These are phyloP conservation scores for Scheffersomyces cryptocercus DNA, from an alignment of 1,139 yeast genomes.

Conservation along the genomic window DNA sequence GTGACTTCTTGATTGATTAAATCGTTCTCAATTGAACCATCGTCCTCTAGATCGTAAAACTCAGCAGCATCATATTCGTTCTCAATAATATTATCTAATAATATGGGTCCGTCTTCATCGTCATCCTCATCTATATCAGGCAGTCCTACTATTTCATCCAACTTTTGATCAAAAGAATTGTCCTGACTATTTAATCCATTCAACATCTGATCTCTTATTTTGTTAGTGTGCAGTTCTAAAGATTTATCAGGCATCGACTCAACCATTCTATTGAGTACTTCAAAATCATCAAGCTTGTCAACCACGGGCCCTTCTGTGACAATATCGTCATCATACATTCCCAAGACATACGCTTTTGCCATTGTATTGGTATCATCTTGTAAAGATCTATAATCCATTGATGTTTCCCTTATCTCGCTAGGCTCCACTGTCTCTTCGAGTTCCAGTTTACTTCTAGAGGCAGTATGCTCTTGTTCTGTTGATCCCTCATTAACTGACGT, in stretches of 20 bases:
- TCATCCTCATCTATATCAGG: slow-evolving; percentile 19
- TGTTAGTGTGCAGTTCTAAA: slow-evolving; percentile 6
- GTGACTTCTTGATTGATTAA: slow-evolving; percentile 47
- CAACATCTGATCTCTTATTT: background rate
- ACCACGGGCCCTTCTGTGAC: slow-evolving; percentile 59
- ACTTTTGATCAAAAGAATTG: slow-evolving; percentile 14
- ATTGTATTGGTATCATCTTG: slow-evolving; percentile 52
- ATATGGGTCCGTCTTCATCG: slow-evolving; percentile 37
- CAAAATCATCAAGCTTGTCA: slow-evolving; percentile 56
- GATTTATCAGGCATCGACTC: slow-evolving; percentile 32
- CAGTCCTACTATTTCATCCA: slow-evolving; percentile 20
- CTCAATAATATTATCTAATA: slow-evolving; percentile 42
- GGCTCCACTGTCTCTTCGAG: too few species aligned
- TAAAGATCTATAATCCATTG: slow-evolving; percentile 42
- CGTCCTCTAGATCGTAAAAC: slow-evolving; percentile 15
- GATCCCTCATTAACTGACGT: background rate
- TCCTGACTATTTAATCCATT: slow-evolving; percentile 10
- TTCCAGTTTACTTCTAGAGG: too few species aligned
- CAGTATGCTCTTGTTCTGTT: too few species aligned
- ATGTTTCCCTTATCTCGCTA: slow-evolving; percentile 20
- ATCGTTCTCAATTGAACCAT: slow-evolving; percentile 23
- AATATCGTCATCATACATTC: slow-evolving; percentile 62
- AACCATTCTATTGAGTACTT: slow-evolving; percentile 49
- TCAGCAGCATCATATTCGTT: slow-evolving; percentile 25
- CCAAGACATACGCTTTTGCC: slow-evolving; percentile 62